Evolutionary conservation across 441 rosid genomes (phyloP), one percentile per base, ranked within the genome.

Genomic region (Pelargonium citronellum): DNA sequence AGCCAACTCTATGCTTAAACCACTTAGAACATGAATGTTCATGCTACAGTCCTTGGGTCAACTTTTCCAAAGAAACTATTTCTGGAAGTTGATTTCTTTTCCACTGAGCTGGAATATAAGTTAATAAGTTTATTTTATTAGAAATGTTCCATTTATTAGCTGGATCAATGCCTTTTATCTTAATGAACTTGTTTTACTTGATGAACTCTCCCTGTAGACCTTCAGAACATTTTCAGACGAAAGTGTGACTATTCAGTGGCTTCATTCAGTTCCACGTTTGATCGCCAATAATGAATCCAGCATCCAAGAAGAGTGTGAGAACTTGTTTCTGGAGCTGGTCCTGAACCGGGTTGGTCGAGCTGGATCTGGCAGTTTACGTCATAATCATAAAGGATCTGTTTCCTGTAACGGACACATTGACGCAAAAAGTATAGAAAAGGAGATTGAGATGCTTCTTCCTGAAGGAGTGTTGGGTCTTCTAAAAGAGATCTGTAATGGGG

Each of bases 281-380:
- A 84, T 91, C 76, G 69, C 86, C 73, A 96, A 94, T 78, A 91
- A 86, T 70, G 99, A 94, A 79, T 71, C 91, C 51, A 94, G 90
- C 82, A 86, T 94, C 76, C 99, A 94, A 77, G 96, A 89, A 84
- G 97, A 91, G 80, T 87, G 99, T 67, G 97, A 91, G 83, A 90
- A 80, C 69, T 76, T 94, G 87, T 91, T 94, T 80, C 77, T 85
- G 66, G 97, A 94, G 80, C 79, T 94, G 73, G 89, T 90, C 53
- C 71, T 91, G 81, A 95, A 91, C 69, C 79, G 85, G 43, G 79
- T 94, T 70, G 84, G 91, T 0, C 79, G 80, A 73, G 90, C 89
- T 11, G 89, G 85, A 76, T 74, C 78, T 71, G 79, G 69, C 61
- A 74, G 74, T 49, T 68, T 69, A 63, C 39, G 27, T 2, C 27